A percentile compares a stretch with the other conserved stretches of the same genome.
These are phyloP conservation scores for Colletotrichum orchidophilum DNA, from an alignment of 2,329 filamentous ascomycete species.

Conservation along the genomic window DNA sequence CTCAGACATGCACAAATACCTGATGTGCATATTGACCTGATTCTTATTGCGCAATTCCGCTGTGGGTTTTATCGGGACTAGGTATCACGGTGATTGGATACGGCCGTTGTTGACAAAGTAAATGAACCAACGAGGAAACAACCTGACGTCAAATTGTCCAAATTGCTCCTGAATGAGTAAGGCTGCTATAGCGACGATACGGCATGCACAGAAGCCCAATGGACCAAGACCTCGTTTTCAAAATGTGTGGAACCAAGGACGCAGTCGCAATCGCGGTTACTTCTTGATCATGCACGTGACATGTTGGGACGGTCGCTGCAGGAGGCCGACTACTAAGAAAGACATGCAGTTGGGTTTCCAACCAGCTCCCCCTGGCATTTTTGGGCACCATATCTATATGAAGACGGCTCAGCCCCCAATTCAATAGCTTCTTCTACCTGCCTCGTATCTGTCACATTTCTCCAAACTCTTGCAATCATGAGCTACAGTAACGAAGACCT, in stretches of 20 bases:
- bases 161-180: background rate
- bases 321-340: background rate
- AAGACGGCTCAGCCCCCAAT: background rate
- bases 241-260: background rate
- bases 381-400: background rate
- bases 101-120: too few relatives aligned
- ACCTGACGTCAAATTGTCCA: background rate
- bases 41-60: too few relatives aligned
- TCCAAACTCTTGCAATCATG: background rate
- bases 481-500: background rate
- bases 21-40: too few relatives aligned
- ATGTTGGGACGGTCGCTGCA: background rate
- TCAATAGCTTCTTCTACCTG: background rate
- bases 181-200: background rate
- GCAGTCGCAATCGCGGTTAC: background rate
- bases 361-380: background rate
- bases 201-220: background rate
- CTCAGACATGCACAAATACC: too few relatives aligned
- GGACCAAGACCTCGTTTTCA: background rate
- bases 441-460: background rate
- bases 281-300: background rate
- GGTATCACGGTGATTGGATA: too few relatives aligned
- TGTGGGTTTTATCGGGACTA: too few relatives aligned
- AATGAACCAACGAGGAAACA: background rate
- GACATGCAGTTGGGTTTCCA: background rate